Evolutionary conservation across 2,329 filamentous ascomycete genomes (phyloP), one percentile per base, ranked within the genome.

Genomic region (Colletotrichum eleusines): DNA sequence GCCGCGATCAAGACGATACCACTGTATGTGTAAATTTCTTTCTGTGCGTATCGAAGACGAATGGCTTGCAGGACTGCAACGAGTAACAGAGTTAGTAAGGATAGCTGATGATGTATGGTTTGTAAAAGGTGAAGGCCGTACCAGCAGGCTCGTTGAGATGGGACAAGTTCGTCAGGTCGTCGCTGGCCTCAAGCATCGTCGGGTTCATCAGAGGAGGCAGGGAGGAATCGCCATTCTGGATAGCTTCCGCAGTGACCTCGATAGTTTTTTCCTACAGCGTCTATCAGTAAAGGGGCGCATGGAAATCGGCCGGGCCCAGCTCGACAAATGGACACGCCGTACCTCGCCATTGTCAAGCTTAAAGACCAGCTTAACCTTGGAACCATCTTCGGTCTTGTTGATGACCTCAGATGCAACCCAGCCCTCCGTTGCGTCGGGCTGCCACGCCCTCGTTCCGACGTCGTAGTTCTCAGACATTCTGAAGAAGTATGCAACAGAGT

Each of bases 21-120:
- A 80, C 94, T 97, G 86, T 99, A 99, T 78, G 96, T 99, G 87
- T 99, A 99, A 78, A 99, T 99, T 82, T 99, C 96, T 84, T 98
- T 98, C 82, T 99, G 96, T 74, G 93, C 88, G 84, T 99, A 99
- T 81, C 96, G 94, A 79, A 99, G 89, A 80, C 95, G 94, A 82
- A 99, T 99, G 66, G 96, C 96, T 87, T 99, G 96, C 74, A 99
- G 86, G 72, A 99, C 97, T 97, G 81, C 23, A 76, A 71, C 38
- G 55, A 68, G 60, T 46, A 70, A 53, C 55, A 69, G 67, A 31
- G 71, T 69, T 51, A 73, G 58, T 57, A 66, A 20, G 18, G 8
- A n/a, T 7, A 33, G 16, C 16, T 14, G 51, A 57, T 20, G 20
- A 35, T 58, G 42, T 16, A 20, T 57, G 14, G n/a, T 26, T 57